Conservation (phyloP, 176 grass and related monocot genomes). For the Musa beccarii region DNA sequence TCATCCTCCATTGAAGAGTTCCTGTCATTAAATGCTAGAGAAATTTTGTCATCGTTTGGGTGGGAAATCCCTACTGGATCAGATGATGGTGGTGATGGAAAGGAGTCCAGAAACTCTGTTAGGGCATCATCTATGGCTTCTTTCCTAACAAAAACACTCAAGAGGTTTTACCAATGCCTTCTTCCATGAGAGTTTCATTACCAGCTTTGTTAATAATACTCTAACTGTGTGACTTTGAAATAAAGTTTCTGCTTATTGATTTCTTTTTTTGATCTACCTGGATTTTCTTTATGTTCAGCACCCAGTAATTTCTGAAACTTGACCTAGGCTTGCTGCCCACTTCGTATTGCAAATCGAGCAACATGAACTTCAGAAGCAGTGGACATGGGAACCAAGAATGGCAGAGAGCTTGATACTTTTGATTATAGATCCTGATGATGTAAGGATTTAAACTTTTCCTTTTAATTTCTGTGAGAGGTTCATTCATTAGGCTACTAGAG, state of each 20-base stretch:
- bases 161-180: constrained; percentile 40
- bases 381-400: constrained; percentile 86
- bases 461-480: neutral
- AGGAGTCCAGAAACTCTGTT: constrained; percentile 63
- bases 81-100: constrained; percentile 76
- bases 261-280: neutral
- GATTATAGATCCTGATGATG: constrained; percentile 82
- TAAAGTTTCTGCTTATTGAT: neutral
- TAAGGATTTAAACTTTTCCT: constrained; percentile 20
- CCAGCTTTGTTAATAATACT: neutral
- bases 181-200: neutral
- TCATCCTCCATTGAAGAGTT: constrained; percentile 55
- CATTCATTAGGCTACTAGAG: neutral
- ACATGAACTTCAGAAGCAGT: constrained; percentile 73
- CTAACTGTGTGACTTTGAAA: neutral
- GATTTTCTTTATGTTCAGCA: neutral
- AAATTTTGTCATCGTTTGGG: constrained; percentile 64
- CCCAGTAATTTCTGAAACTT: neutral
- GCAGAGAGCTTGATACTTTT: constrained; percentile 81
- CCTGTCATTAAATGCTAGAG: constrained; percentile 54
- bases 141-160: constrained; percentile 54
- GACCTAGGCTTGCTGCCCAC: constrained; percentile 57
- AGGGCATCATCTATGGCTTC: constrained; percentile 50
- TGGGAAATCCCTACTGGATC: constrained; percentile 83
- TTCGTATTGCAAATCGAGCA: constrained; percentile 73